These are phyloP conservation scores for Pseudomassariella vexata DNA, from an alignment of 2,329 filamentous ascomycete species.

Conservation along the genomic window DNA sequence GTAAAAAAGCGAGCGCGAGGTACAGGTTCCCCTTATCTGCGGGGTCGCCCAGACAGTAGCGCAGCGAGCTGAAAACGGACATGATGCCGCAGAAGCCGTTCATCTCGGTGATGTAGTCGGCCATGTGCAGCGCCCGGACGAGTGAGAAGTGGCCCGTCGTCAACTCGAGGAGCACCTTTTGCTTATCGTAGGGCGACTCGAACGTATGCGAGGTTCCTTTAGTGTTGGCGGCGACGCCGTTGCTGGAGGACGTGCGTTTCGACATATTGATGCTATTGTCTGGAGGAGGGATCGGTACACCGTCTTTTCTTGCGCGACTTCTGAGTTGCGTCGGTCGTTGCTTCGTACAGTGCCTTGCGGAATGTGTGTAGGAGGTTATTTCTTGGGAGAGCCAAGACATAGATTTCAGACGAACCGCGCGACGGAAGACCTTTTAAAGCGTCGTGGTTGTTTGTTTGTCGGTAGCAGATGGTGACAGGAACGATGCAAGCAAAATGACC, in stretches of 20 bases:
- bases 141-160: slow-evolving; percentile 70
- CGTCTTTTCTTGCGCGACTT: neutral
- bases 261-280: slow-evolving; percentile 55
- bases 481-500: too few species aligned
- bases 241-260: slow-evolving; percentile 49
- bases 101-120: slow-evolving; percentile 78
- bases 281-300: slow-evolving; percentile 3
- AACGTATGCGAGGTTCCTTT: neutral
- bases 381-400: too few species aligned
- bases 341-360: too few species aligned
- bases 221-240: slow-evolving; percentile 37
- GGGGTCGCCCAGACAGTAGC: slow-evolving; percentile 77
- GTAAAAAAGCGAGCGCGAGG: slow-evolving; percentile 79
- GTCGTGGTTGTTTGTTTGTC: too few species aligned
- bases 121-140: slow-evolving; percentile 66
- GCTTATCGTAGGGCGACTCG: slow-evolving; percentile 61
- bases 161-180: slow-evolving; percentile 65
- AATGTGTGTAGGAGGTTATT: too few species aligned
- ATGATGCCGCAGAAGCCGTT: slow-evolving; percentile 86
- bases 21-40: slow-evolving; percentile 65
- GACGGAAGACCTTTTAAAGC: too few species aligned
- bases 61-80: slow-evolving; percentile 92
- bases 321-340: too few species aligned
- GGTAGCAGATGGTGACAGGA: too few species aligned
- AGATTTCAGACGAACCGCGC: too few species aligned